phyloP scores from a whole-genome alignment of 179 eudicot species.

The Silene coronaria region DNA sequence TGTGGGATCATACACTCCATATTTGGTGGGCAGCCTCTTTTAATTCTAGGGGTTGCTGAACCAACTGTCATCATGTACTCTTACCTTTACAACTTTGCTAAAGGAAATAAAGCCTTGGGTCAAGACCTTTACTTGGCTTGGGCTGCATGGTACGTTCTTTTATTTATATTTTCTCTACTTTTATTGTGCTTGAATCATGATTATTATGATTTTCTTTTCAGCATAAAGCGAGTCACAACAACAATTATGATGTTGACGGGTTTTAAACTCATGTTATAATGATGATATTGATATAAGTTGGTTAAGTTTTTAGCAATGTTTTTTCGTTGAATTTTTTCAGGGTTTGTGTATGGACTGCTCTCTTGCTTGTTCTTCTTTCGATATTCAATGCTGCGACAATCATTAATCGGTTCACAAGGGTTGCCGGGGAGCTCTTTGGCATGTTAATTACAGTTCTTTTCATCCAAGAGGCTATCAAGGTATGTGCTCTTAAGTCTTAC shows the following conservation, averaged over 20 bases:
- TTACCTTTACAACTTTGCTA: conserved; percentile 58
- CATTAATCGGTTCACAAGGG: conserved; percentile 53
- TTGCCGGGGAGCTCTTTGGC: conserved; percentile 66
- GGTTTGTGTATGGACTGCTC: conserved; percentile 68
- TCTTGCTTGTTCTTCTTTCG: conserved; percentile 46
- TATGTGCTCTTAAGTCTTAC: conserved; percentile 17
- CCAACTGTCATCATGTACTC: conserved; percentile 73
- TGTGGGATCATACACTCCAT: conserved; percentile 73
- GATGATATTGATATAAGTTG: background rate
- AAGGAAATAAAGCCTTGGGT: conserved; percentile 41
- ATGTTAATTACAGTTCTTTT: conserved; percentile 61
- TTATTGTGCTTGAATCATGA: background rate
- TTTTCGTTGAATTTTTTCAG: conserved; percentile 22
- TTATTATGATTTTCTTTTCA: background rate
- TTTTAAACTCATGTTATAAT: background rate
- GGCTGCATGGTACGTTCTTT: conserved; percentile 47
- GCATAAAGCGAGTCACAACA: too few relatives aligned
- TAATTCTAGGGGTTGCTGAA: conserved; percentile 73
- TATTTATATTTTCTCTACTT: background rate
- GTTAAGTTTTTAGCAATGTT: background rate
- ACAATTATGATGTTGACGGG: background rate
- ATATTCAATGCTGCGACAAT: conserved; percentile 46
- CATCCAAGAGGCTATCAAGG: conserved; percentile 62
- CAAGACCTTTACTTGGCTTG: conserved; percentile 51
- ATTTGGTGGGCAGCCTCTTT: conserved; percentile 64